These are phyloP conservation scores for Leccinum disarticulatum DNA, from an alignment of 768 basidiomycete genomes.

Conservation along the genomic window DNA sequence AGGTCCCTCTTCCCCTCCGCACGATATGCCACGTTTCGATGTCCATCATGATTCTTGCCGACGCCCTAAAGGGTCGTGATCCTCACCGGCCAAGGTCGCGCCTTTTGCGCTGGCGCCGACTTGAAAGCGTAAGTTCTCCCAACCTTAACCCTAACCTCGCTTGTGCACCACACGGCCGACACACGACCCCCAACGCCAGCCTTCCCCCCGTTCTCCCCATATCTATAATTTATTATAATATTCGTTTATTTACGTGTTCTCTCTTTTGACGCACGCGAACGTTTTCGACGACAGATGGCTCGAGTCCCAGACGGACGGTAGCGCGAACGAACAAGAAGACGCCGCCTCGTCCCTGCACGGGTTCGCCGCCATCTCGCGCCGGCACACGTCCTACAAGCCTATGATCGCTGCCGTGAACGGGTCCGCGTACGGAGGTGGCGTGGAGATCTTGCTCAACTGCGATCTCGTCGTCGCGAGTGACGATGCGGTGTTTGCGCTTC, in stretches of 20 bases:
- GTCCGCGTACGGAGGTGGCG: conserved; percentile 66
- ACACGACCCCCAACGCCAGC: not conserved
- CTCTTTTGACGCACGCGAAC: not conserved
- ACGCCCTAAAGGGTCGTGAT: conserved; percentile 60
- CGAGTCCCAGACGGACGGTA: conserved; percentile 45
- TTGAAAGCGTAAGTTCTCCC: conserved; percentile 59
- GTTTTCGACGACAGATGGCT: conserved; percentile 51
- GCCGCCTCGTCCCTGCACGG: conserved; percentile 48
- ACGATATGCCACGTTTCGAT: not conserved
- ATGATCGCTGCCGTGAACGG: conserved; percentile 82
- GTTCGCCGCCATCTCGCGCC: conserved; percentile 72
- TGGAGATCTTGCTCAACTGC: conserved; percentile 71
- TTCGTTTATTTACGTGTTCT: not conserved
- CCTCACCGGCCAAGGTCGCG: conserved; percentile 68
- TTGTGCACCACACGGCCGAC: not conserved
- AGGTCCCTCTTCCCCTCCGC: conserved; percentile 16
- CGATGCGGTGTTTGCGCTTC: conserved; percentile 68
- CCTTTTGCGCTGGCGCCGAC: conserved; percentile 82
- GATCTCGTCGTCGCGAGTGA: conserved; percentile 71
- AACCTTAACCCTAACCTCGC: not conserved
- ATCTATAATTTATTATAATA: not conserved
- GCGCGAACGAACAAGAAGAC: conserved; percentile 43
- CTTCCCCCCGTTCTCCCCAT: not conserved
- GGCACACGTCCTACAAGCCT: conserved; percentile 61
- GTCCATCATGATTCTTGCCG: not conserved